These are phyloP conservation scores for Mycena rebaudengoi DNA, from an alignment of 768 basidiomycete species.

Conservation along the genomic window DNA sequence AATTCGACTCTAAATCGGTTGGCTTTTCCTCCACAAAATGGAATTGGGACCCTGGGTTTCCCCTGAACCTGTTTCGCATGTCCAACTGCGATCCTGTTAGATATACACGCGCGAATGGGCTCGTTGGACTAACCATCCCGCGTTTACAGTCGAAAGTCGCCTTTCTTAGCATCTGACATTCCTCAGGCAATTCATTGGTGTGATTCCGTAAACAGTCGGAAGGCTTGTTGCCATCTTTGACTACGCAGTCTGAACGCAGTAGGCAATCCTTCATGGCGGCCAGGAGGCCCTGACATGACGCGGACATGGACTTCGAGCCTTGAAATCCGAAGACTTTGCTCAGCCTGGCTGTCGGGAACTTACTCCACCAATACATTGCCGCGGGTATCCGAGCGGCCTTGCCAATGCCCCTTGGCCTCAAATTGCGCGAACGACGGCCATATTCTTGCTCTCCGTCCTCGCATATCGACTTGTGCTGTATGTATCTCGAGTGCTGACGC, in stretches of 20 bases:
- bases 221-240: slow-evolving; percentile 79
- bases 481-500: no score
- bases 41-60: slow-evolving; percentile 69
- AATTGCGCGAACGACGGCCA: no score
- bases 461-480: no score
- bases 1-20: slow-evolving; percentile 13
- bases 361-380: no score
- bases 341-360: no score
- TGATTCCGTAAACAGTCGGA: slow-evolving; percentile 87
- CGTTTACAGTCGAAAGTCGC: slow-evolving; percentile 93
- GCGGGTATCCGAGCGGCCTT: no score
- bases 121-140: slow-evolving; percentile 74
- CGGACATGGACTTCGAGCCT: slow-evolving; percentile 66
- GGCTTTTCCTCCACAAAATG: slow-evolving; percentile 41
- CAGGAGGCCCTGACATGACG: slow-evolving; percentile 81
- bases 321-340: no score
- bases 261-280: slow-evolving; percentile 85
- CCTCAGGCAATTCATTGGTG: slow-evolving; percentile 77
- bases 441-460: no score
- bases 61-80: slow-evolving; percentile 85
- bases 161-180: slow-evolving; percentile 80
- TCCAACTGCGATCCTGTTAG: slow-evolving; percentile 61
- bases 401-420: no score
- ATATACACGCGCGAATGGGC: neutral
- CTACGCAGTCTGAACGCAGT: slow-evolving; percentile 86